Conservation (phyloP, 768 basidiomycete species). For the Gloeophyllum trabeum region DNA sequence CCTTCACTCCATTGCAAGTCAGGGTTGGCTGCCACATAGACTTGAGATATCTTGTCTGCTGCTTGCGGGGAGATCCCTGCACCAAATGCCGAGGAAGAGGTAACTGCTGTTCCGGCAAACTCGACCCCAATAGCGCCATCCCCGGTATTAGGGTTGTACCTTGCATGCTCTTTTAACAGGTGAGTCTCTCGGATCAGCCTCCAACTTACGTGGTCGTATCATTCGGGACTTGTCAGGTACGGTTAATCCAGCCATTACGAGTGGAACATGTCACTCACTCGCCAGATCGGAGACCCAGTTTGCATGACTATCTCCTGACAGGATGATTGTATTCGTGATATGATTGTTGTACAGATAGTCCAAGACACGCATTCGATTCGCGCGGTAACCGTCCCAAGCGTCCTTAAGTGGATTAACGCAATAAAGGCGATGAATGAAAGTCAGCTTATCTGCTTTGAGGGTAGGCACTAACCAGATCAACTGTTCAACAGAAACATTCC, state of each 20-base stretch:
- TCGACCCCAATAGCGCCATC: constrained; percentile 44
- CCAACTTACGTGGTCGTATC: constrained; percentile 29
- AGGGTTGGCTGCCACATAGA: constrained; percentile 27
- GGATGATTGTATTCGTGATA: constrained; percentile 42
- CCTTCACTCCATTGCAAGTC: constrained; percentile 54
- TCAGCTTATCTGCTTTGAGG: constrained; percentile 3
- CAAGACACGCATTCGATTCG: constrained; percentile 39
- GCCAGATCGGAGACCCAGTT: constrained; percentile 52
- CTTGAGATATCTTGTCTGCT: constrained; percentile 25
- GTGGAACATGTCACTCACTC: constrained; percentile 21
- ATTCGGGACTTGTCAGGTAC: constrained; percentile 28
- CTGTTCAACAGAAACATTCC: constrained; percentile 3
- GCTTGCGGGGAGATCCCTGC: constrained; percentile 23
- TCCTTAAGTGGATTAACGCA: constrained; percentile 20
- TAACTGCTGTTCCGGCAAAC: constrained; percentile 52
- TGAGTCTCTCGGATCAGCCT: neutral
- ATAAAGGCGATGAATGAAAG: neutral
- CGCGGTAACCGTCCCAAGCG: constrained; percentile 51
- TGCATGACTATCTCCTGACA: constrained; percentile 54
- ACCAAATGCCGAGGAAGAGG: constrained; percentile 37
- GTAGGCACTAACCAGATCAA: constrained; percentile 14
- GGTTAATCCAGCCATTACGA: neutral
- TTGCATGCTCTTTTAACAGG: constrained; percentile 6
- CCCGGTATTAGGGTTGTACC: constrained; percentile 38
- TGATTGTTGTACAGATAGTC: constrained; percentile 36